Evolutionary conservation across 805 yeast genomes (phyloP), one percentile per base, ranked within the genome.

Genomic region (Candida sanyiensis): DNA sequence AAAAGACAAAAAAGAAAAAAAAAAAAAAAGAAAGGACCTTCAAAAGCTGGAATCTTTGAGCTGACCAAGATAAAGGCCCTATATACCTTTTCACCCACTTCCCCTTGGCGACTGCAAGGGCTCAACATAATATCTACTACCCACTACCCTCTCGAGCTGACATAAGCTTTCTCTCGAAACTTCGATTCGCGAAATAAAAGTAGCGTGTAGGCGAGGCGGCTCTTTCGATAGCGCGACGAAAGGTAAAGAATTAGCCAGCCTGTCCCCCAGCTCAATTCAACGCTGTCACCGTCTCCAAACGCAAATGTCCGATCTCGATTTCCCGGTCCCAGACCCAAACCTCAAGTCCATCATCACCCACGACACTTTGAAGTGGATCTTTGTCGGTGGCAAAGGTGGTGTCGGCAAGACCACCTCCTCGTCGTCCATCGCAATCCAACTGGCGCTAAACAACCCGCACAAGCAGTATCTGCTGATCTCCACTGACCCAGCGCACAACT

Each of bases 321-420:
- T 51, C 22, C 56, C 53, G 7, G 27, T 37, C 7, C 59, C 58
- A 35, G 90, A 82, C 48, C 87, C 90, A 46, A 79, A 82, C 29
- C 70, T 84, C 48, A 75, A 77, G 50, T 79, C 84, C 13, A 65
- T 84, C 38, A 67, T 83, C 38, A 79, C 74, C 45, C 85, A 82
- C 20, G 64, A 77, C 28, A 63, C 83, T 10, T 74, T 93, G 57
- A 85, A 84, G 57, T 93, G 99, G 99, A 82, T 93, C 47, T 93
- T 93, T 56, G 97, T 90, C 31, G 99, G 99, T 49, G 99, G 99
- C 51, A 93, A 93, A 69, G 99, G 99, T 62, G 99, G 99, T 64
- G 99, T 93, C 21, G 99, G 99, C 55, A 93, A 93, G 62, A 93
- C 99, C 47, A 93, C 98, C 19, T 85, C 97, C 4, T 90, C 97